These are phyloP conservation scores for Eucalyptus camaldulensis DNA, from an alignment of 345 rosid species.

Conservation along the genomic window DNA sequence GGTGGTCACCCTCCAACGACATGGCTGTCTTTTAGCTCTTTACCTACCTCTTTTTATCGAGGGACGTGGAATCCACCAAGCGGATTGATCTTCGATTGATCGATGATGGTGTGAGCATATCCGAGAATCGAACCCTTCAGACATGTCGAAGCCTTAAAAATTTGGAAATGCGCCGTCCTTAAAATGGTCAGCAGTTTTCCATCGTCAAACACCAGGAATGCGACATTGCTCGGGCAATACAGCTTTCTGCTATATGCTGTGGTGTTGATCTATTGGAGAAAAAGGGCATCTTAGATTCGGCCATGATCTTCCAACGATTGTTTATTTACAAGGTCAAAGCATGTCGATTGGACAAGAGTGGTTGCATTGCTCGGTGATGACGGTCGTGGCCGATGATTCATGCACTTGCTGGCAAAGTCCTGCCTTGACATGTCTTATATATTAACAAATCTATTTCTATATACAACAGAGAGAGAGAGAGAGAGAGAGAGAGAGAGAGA, in stretches of 20 bases:
- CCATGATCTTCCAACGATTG: neutral
- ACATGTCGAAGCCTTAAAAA: neutral
- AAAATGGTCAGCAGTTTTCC: neutral
- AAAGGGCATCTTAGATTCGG: neutral
- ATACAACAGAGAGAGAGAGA: neutral
- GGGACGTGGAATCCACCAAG: neutral
- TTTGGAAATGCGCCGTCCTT: neutral
- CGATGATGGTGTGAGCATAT: neutral
- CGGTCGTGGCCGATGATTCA: neutral
- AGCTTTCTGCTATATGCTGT: neutral
- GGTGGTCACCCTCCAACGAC: neutral
- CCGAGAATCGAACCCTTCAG: neutral
- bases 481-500: neutral
- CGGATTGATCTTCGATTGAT: neutral
- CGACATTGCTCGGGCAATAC: neutral
- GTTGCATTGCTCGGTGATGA: neutral
- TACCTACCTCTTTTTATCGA: neutral
- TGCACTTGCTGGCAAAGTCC: neutral
- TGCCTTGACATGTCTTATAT: neutral
- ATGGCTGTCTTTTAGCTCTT: neutral
- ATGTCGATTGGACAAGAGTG: neutral
- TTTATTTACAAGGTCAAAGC: neutral
- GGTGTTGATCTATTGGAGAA: neutral
- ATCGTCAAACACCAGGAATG: neutral
- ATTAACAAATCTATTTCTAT: neutral